These are phyloP conservation scores for Cystobasidium sp. DNA, from an alignment of 1,284 basidiomycete species.

Conservation along the genomic window DNA sequence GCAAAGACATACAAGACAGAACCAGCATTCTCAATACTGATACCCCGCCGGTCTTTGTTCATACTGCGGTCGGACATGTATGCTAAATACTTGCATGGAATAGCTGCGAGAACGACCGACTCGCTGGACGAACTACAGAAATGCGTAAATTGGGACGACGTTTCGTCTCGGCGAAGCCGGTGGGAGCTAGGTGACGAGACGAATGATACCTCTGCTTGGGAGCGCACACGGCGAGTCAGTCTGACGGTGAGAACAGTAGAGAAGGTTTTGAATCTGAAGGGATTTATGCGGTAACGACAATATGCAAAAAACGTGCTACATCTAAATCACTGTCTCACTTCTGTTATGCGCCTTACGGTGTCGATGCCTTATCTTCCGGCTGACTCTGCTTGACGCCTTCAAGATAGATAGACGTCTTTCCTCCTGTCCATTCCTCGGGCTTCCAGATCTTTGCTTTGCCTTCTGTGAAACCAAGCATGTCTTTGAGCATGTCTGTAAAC, in stretches of 20 bases:
- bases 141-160: conserved; percentile 43
- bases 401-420: conserved; percentile 33
- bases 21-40: conserved; percentile 41
- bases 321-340: not conserved
- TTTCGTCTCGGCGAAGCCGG: conserved; percentile 23
- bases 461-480: conserved; percentile 11
- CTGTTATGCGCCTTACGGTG: not conserved
- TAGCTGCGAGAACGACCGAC: conserved; percentile 36
- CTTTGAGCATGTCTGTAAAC: conserved; percentile 33
- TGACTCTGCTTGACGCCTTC: conserved; percentile 21
- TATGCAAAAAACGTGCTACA: not conserved
- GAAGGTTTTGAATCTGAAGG: conserved; percentile 38
- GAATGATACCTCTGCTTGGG: conserved; percentile 6
- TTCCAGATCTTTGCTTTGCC: conserved; percentile 34
- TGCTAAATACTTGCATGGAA: conserved; percentile 40
- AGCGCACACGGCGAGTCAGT: conserved; percentile 34
- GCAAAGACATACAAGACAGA: conserved; percentile 33
- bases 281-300: conserved; percentile 9
- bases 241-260: conserved; percentile 44
- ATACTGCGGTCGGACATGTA: conserved; percentile 40
- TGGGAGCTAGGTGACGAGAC: conserved; percentile 43
- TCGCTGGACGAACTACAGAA: conserved; percentile 30
- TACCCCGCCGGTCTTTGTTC: conserved; percentile 37
- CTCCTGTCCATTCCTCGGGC: conserved; percentile 38
- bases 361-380: not conserved